phyloP scores from a whole-genome alignment of 2,329 filamentous ascomycete genomes.

The Stagonosporopsis rhizophila region DNA sequence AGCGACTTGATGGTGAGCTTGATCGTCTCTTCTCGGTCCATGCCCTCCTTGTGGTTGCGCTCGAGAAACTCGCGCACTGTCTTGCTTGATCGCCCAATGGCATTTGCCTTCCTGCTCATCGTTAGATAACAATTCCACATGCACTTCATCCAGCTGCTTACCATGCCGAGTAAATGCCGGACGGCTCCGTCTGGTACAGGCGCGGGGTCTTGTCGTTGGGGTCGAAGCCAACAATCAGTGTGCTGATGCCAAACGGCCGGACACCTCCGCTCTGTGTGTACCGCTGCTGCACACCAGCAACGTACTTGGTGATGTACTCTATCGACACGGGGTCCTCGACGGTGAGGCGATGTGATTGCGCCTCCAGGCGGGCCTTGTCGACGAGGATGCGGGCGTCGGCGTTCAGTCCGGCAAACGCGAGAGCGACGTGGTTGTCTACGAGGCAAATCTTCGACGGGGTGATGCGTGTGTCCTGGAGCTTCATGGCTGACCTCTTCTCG shows the following conservation, averaged over 20 bases:
- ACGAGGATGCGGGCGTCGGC: constrained; percentile 97
- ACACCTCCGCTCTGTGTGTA: constrained; percentile 99
- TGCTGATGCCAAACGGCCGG: constrained; percentile 97
- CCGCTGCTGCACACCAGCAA: constrained; percentile 96
- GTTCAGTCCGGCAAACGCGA: constrained; percentile 96
- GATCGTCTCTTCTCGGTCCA: constrained; percentile 96
- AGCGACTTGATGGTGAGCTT: constrained; percentile 98
- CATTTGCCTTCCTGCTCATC: constrained; percentile 88
- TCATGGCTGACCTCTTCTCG: constrained; percentile 99
- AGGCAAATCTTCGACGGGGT: constrained; percentile 98
- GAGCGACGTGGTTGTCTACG: constrained; percentile 93
- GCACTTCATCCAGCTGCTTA: constrained; percentile 55
- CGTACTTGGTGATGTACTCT: constrained; percentile 99
- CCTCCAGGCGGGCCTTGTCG: constrained; percentile 96
- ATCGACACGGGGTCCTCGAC: constrained; percentile 97
- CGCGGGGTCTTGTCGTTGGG: constrained; percentile 86
- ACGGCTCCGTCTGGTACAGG: constrained; percentile 98
- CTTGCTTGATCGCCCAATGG: constrained; percentile 97
- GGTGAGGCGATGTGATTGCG: constrained; percentile 94
- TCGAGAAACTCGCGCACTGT: constrained; percentile 98
- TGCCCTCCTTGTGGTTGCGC: constrained; percentile 97
- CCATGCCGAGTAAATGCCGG: constrained; percentile 99
- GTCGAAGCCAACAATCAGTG: constrained; percentile 97
- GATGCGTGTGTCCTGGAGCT: constrained; percentile 98
- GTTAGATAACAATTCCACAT: constrained; percentile 19